A percentile compares a stretch with the other conserved stretches of the same genome.
phyloP scores from a whole-genome alignment of 2,329 filamentous ascomycete genomes.

The Coniochaeta sp. region DNA sequence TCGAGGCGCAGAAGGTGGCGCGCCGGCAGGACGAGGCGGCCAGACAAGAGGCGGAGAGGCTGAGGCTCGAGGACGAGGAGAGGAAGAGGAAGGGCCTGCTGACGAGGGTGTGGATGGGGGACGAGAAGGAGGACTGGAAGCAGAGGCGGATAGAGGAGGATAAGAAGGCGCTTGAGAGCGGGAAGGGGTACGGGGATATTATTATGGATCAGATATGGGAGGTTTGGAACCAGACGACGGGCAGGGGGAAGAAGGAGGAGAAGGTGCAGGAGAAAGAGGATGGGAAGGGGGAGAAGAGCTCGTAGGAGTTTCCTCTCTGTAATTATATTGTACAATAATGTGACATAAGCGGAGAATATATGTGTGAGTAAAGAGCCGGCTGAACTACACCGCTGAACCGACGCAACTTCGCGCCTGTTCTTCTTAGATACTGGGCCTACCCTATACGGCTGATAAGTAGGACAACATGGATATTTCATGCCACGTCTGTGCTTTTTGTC shows the following conservation, averaged over 20 bases:
- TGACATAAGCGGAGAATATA: no score
- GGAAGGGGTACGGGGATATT: slow-evolving; percentile 48
- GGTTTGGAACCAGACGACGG: slow-evolving; percentile 29
- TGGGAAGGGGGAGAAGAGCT: slow-evolving; percentile 4
- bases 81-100: slow-evolving; percentile 21
- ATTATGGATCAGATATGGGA: slow-evolving; percentile 52
- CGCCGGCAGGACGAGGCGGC: slow-evolving; percentile 25
- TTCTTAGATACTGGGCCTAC: no score
- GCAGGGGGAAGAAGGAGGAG: slow-evolving; percentile 20
- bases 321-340: not conserved
- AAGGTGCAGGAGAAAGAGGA: slow-evolving; percentile 17
- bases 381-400: no score
- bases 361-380: no score
- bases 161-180: slow-evolving; percentile 45
- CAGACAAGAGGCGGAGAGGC: slow-evolving; percentile 7
- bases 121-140: slow-evolving; percentile 47
- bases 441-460: no score
- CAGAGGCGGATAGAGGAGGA: slow-evolving; percentile 44
- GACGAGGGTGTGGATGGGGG: slow-evolving; percentile 51
- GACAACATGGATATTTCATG: no score
- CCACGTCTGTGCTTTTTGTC: no score
- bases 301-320: not conserved
- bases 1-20: slow-evolving; percentile 37
- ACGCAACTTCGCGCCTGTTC: no score
- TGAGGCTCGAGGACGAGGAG: slow-evolving; percentile 16